A percentile compares a stretch with the other conserved stretches of the same genome.
Conservation (phyloP, 1,139 yeast species). For the Suhomyces kunorum region DNA sequence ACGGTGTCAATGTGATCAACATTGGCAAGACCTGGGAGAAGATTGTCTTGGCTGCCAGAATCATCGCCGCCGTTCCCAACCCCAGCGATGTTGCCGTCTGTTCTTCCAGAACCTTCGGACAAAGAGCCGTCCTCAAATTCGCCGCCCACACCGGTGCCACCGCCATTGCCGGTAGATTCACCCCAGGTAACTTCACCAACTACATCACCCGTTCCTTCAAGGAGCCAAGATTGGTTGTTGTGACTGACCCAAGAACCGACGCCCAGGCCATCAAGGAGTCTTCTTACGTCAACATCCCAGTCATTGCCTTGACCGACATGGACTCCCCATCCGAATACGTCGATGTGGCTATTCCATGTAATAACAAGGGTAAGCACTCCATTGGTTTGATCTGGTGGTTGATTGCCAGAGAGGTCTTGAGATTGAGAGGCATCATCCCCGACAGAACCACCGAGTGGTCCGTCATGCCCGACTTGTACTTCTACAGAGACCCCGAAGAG, state of each 20-base stretch:
- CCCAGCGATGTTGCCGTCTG: conserved; percentile 98
- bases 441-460: conserved; percentile 98
- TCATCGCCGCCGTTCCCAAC: conserved; percentile 99
- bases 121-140: conserved; percentile 99
- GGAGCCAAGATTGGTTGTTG: conserved; percentile 99
- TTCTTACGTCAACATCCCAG: conserved; percentile 99
- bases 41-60: conserved; percentile 99
- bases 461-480: conserved; percentile 99
- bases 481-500: conserved; percentile 99
- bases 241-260: conserved; percentile 99
- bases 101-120: conserved; percentile 99
- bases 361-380: conserved; percentile 99
- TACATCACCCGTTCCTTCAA: conserved; percentile 99
- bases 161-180: conserved; percentile 99
- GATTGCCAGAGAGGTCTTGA: conserved; percentile 98
- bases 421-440: conserved; percentile 97
- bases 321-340: conserved; percentile 99
- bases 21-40: conserved; percentile 99
- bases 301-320: conserved; percentile 97
- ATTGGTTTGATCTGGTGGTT: conserved; percentile 99
- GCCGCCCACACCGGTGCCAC: conserved; percentile 99
- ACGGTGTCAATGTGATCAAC: conserved; percentile 98
- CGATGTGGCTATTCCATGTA: conserved; percentile 99
- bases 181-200: conserved; percentile 99
- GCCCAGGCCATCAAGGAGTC: conserved; percentile 99